These are phyloP conservation scores for Trichophyton simii DNA, from an alignment of 2,329 filamentous ascomycete species.

Conservation along the genomic window DNA sequence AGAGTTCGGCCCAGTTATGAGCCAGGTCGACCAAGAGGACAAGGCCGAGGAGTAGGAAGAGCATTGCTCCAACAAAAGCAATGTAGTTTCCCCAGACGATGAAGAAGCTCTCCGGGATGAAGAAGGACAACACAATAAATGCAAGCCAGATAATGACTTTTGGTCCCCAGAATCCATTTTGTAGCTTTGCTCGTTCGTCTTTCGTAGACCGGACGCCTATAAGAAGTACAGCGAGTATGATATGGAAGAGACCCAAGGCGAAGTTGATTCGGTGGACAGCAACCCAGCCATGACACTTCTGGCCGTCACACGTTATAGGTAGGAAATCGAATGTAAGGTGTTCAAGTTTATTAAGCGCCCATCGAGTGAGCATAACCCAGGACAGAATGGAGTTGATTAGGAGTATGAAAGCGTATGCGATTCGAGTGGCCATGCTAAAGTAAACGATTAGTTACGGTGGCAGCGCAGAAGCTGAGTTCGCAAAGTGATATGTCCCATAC, in stretches of 20 bases:
- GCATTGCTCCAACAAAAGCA: constrained; percentile 71
- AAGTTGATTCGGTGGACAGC: constrained; percentile 98
- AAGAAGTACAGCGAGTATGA: constrained; percentile 70
- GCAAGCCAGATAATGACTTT: constrained; percentile 84
- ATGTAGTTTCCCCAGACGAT: constrained; percentile 93
- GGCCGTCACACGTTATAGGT: constrained; percentile 81
- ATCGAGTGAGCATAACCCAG: constrained; percentile 98
- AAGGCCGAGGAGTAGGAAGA: constrained; percentile 85
- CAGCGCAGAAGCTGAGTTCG: background rate
- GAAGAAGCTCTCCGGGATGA: constrained; percentile 92
- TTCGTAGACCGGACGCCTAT: constrained; percentile 79
- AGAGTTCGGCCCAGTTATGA: constrained; percentile 95
- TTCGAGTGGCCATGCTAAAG: constrained; percentile 79
- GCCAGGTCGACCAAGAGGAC: constrained; percentile 89
- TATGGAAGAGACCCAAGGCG: constrained; percentile 84
- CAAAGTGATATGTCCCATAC: constrained; percentile 34
- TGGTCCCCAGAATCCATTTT: constrained; percentile 98
- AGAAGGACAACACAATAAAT: constrained; percentile 80
- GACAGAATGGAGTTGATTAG: constrained; percentile 93
- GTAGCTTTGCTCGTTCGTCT: constrained; percentile 72
- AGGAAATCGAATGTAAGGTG: constrained; percentile 90
- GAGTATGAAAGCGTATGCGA: constrained; percentile 88
- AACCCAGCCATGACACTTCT: constrained; percentile 88
- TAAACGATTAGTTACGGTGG: background rate
- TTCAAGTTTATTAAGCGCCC: constrained; percentile 93